Base-by-base conservation (phyloP, 345 rosid genomes). In the Noccaea caerulescens region DNA sequence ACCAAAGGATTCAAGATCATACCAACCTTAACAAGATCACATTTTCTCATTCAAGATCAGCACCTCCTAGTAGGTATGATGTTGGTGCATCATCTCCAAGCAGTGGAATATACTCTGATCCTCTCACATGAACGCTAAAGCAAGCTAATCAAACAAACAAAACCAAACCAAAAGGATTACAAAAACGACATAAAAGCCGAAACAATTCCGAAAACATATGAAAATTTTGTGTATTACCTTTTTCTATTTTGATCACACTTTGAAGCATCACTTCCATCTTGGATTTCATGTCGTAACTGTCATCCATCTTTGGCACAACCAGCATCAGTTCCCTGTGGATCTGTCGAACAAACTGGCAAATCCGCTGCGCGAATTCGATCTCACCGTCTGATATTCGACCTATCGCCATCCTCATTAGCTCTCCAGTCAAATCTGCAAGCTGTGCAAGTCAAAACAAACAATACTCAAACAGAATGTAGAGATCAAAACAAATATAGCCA, bases 391-490 rank as follows among this genome's bases (percentile, higher is more conserved):
- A 94, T 80, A 94, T 84, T 51, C 89, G 80, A 62, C 97, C 93
- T 39, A 94, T 89, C 7, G 99, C 99, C 87, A 94, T 72, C 49
- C 98, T 68, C 99, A 94, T 94, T 73, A 94, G 81, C 77, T 94
- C 99, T 76, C 99, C 99, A 30, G 99, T 94, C 83, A 91, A 73
- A 78, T 94, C 99, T 14, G 99, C 97, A 80, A 94, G 84, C 97
- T 94, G 70, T 32, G 71, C 45, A 75, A 30, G 58, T 59, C 23
- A 63, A 49, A 44, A 43, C 32, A 51, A 52, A 33, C 50, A 58
- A 46, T 8, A 42, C 69, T 6, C 76, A 55, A 50, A 20, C 27
- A 44, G 30, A 45, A 10, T 2, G 1, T 5, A 25, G 4, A 49
- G 10, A 63, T 46, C 51, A 14, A 54, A 54, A 44, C 30, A 44